Conservation (phyloP, 345 rosid genomes). For the Pistacia integerrima region DNA sequence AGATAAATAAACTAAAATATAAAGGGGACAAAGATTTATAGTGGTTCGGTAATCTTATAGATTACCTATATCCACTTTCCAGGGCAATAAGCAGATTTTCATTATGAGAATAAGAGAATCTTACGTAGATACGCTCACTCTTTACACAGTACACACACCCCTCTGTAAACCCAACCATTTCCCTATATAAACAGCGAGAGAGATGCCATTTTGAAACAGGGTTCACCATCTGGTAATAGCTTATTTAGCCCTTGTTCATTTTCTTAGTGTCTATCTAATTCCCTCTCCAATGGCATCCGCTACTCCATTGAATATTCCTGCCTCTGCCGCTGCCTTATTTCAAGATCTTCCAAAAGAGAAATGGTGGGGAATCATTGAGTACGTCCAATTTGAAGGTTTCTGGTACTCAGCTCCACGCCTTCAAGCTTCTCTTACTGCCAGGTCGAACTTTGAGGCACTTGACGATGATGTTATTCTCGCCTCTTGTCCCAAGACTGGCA, state of each 20-base stretch:
- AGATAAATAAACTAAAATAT: too few species aligned
- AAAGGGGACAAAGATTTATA: too few species aligned
- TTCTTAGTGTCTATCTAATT: too few species aligned
- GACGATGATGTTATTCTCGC: slow-evolving; percentile 12
- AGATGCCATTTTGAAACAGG: neutral
- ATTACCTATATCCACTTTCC: too few species aligned
- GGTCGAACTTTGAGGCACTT: neutral
- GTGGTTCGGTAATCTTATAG: too few species aligned
- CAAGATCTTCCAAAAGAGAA: neutral
- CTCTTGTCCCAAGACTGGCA: slow-evolving; percentile 18
- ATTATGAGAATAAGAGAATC: too few species aligned
- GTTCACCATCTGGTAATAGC: too few species aligned
- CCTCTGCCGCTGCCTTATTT: neutral
- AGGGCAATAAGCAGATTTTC: too few species aligned
- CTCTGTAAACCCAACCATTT: neutral
- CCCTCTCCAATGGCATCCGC: neutral
- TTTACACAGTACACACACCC: too few species aligned
- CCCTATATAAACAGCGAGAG: neutral
- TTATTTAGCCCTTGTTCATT: too few species aligned
- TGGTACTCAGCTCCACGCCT: slow-evolving; percentile 8
- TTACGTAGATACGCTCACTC: too few species aligned
- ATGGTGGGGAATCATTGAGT: neutral
- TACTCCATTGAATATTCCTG: neutral
- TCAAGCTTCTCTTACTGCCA: neutral
- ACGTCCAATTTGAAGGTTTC: slow-evolving; percentile 14